Percentiles rank a stretch among this genome's conserved stretches.
Evolutionary conservation across 2,329 filamentous ascomycete species (phyloP).

Genomic region (Penicillium capsulatum): DNA sequence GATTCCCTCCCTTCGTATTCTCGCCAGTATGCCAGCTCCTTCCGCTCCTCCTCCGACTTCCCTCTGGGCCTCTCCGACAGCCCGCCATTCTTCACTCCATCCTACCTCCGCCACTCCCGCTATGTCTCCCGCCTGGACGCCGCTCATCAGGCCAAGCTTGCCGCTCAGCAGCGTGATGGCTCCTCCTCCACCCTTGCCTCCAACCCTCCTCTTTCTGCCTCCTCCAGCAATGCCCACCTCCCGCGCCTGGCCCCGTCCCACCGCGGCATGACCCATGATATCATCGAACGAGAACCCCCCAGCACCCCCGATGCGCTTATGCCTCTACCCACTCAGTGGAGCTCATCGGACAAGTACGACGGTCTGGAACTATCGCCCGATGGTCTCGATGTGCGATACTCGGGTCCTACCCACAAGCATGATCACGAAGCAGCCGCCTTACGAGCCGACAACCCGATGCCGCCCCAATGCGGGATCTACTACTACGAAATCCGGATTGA

Average conservation of each 20-base stretch:
- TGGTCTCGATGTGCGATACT: constrained; percentile 66
- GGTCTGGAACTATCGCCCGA: constrained; percentile 71
- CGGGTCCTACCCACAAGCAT: constrained; percentile 53
- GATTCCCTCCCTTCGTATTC: constrained; percentile 46
- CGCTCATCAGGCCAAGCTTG: constrained; percentile 59
- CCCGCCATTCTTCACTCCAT: constrained; percentile 69
- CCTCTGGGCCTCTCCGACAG: constrained; percentile 27
- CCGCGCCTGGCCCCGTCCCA: constrained; percentile 61
- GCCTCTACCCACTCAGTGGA: constrained; percentile 79
- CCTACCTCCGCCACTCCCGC: constrained; percentile 72
- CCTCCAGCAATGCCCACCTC: constrained; percentile 55
- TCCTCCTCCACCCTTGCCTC: constrained; percentile 46
- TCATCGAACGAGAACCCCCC: constrained; percentile 68
- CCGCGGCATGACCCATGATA: constrained; percentile 74
- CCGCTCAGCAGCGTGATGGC: constrained; percentile 47
- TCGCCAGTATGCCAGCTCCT: constrained; percentile 43
- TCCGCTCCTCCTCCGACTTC: constrained; percentile 29
- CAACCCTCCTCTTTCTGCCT: constrained; percentile 47
- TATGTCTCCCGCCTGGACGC: constrained; percentile 74
- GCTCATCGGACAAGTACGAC: constrained; percentile 66
- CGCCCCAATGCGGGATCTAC: constrained; percentile 84
- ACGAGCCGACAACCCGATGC: constrained; percentile 80
- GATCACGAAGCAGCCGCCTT: constrained; percentile 77
- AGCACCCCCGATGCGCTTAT: constrained; percentile 59
- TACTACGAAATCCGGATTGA: constrained; percentile 77